A percentile compares a stretch with the other conserved stretches of the same genome.
Conservation (phyloP, 2,329 filamentous ascomycete species). For the Purpureocillium takamizusanense region DNA sequence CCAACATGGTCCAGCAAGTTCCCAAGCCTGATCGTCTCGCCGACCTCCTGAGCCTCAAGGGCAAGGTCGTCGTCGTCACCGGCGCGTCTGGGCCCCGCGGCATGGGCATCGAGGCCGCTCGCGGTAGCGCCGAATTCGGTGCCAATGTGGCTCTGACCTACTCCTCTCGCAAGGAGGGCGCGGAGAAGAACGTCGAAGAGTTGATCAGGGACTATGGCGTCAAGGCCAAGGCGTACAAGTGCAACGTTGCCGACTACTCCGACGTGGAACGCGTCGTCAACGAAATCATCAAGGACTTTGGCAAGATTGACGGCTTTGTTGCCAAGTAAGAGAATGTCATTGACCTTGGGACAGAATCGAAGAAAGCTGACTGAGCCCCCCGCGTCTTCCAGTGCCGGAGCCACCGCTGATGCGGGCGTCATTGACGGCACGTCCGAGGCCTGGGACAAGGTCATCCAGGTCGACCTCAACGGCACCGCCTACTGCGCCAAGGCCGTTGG, state of each 20-base stretch:
- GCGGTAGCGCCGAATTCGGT: constrained; percentile 63
- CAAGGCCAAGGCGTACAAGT: constrained; percentile 53
- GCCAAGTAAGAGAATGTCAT: constrained; percentile 51
- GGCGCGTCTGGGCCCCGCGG: constrained; percentile 62
- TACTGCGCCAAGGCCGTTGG: constrained; percentile 58
- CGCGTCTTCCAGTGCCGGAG: constrained; percentile 47
- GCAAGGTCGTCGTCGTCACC: constrained; percentile 62
- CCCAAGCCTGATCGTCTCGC: constrained; percentile 48
- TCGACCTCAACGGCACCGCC: constrained; percentile 60
- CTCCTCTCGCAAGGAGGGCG: constrained; percentile 59
- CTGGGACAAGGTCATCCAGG: constrained; percentile 55
- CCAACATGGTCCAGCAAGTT: constrained; percentile 44
- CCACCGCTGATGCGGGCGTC: constrained; percentile 59
- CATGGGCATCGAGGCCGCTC: constrained; percentile 61
- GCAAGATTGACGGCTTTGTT: constrained; percentile 64
- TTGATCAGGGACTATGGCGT: constrained; percentile 59
- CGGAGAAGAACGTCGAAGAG: constrained; percentile 56
- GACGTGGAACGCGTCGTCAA: constrained; percentile 43
- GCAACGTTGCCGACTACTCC: constrained; percentile 44
- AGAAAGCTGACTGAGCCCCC: no score
- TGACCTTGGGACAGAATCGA: no score
- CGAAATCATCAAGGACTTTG: constrained; percentile 65
- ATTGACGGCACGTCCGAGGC: constrained; percentile 58
- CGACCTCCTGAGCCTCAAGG: constrained; percentile 64
- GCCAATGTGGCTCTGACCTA: constrained; percentile 65